Base-by-base conservation (phyloP, 2,329 filamentous ascomycete species). In the Aureobasidium lini region DNA sequence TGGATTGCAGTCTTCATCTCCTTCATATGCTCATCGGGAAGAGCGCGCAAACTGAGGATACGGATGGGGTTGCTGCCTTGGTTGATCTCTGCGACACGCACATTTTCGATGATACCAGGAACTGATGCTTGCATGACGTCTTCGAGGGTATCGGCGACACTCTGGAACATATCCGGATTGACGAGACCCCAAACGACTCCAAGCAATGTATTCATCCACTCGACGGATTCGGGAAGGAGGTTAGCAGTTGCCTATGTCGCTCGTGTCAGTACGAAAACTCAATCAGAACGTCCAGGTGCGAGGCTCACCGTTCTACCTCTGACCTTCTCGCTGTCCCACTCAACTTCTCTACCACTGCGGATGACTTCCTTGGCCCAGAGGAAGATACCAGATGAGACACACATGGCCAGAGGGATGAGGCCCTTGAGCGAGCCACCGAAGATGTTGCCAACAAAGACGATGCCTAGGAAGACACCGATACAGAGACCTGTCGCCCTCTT, bases 81-180 rank as follows among this genome's bases (percentile, higher is more conserved):
- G 52, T 90, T 90, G 66, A 99, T 96, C 66, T 96, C 92, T 61
- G 92, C 91, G 23, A 97, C 90, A 65, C 93, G 88, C 47, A 99
- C 91, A 65, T 96, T 94, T 71, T 97, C 92, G 64, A 99, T 91
- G 40, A 97, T 77, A 1, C 88, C 85, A 0, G 94, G 94, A 0
- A 96, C 88, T 0, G 90, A 96, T 18, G 92, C 93, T 71, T 95
- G 91, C 93, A 97, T 97, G 65, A 97, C 89, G 71, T 97, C 93
- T 74, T 94, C 89, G 6, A 94, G 82, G 11, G 89, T 96, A 70
- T 97, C 94, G n/a, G 92, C 92, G 8, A 96, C 83, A 6, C 84
- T 84, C n/a, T 84, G 79, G 72, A 99, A 94, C 88, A 97, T 95
- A 44, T 97, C 93, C 0, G 94, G 93, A 68, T 97, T 95, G 64